Evolutionary conservation across 345 rosid genomes (phyloP).

Genomic region (Citrus sp.): DNA sequence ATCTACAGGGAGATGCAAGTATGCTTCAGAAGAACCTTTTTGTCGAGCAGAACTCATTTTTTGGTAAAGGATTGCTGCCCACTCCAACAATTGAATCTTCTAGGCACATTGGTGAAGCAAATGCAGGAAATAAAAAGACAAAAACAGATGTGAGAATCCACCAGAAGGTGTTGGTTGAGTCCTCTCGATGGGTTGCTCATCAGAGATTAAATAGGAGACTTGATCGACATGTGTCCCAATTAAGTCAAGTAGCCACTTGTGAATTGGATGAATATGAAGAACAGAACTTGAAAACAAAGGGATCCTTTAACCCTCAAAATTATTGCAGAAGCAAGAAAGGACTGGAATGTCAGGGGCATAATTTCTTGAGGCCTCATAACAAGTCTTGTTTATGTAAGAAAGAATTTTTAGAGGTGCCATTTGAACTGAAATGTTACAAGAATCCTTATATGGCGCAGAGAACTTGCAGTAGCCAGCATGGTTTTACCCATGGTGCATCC

Average conservation of each 20-base stretch:
- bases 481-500: not conserved
- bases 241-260: not conserved
- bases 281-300: not conserved
- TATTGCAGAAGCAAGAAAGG: not conserved
- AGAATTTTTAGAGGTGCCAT: not conserved
- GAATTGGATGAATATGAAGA: not conserved
- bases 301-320: not conserved
- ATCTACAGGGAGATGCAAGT: not conserved
- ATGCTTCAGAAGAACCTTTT: not conserved
- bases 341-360: not conserved
- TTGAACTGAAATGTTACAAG: not conserved
- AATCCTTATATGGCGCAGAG: not conserved
- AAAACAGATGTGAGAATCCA: not conserved
- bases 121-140: not conserved
- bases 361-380: not conserved
- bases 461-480: not conserved
- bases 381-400: not conserved
- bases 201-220: not conserved
- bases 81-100: constrained; percentile 3
- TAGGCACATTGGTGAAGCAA: not conserved
- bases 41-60: not conserved
- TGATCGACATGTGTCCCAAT: not conserved
- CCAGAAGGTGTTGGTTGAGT: not conserved
- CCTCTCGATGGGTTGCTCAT: not conserved
- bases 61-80: constrained; percentile 2